These are phyloP conservation scores for Aspergillus floridensis DNA, from an alignment of 2,329 filamentous ascomycete genomes.

Conservation along the genomic window DNA sequence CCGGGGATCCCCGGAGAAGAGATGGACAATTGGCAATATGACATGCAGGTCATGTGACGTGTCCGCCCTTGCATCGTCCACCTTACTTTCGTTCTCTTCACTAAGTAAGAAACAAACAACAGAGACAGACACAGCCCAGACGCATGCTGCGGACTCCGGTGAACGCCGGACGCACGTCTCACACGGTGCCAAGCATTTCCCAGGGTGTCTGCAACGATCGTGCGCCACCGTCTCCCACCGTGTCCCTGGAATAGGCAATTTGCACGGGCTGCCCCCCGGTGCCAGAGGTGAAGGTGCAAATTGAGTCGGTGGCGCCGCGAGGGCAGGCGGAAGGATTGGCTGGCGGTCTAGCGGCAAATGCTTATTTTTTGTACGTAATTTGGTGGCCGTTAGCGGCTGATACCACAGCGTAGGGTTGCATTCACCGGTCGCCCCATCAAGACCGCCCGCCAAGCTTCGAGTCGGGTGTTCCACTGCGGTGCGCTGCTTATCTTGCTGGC, in stretches of 20 bases:
- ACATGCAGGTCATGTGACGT: neutral
- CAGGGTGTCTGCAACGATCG: neutral
- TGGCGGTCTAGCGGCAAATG: neutral
- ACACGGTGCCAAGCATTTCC: too few relatives aligned
- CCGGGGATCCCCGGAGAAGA: neutral
- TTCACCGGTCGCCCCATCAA: neutral
- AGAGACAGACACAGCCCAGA: neutral
- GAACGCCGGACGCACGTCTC: neutral
- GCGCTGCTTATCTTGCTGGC: too few relatives aligned
- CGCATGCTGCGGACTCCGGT: neutral
- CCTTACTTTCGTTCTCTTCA: neutral
- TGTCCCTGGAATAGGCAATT: neutral
- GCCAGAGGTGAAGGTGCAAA: neutral
- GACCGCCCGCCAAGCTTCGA: neutral
- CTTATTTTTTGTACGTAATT: neutral
- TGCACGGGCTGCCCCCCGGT: neutral
- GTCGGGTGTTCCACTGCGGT: neutral
- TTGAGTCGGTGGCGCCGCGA: neutral
- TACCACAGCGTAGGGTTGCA: neutral
- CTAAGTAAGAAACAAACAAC: too few relatives aligned
- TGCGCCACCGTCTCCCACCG: neutral
- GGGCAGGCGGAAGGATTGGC: neutral
- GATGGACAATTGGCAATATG: neutral
- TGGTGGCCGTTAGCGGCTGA: neutral
- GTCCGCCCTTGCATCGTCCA: neutral